phyloP scores from a whole-genome alignment of 2,329 filamentous ascomycete genomes.

The Sporothrix protearum region DNA sequence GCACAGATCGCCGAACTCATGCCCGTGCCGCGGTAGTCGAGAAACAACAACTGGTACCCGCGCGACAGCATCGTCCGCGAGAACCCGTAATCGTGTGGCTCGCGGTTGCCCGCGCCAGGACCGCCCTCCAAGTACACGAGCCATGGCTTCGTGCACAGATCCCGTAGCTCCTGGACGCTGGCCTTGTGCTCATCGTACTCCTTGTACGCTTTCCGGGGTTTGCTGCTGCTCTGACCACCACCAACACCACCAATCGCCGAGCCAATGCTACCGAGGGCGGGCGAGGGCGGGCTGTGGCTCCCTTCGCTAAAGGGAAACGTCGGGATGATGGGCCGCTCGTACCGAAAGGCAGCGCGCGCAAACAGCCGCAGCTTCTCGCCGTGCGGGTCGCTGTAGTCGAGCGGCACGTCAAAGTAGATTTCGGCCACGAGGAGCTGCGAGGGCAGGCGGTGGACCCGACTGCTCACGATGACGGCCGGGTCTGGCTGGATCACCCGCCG shows the following conservation, averaged over 20 bases:
- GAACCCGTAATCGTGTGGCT: slow-evolving; percentile 70
- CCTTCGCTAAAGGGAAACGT: slow-evolving; percentile 37
- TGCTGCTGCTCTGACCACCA: no score
- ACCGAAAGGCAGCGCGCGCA: slow-evolving; percentile 66
- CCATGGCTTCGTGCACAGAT: slow-evolving; percentile 48
- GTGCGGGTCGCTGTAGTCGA: slow-evolving; percentile 65
- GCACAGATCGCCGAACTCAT: slow-evolving; percentile 77
- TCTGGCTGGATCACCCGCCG: slow-evolving; percentile 9
- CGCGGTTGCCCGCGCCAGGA: slow-evolving; percentile 71
- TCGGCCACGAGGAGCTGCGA: slow-evolving; percentile 72
- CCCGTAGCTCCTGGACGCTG: slow-evolving; percentile 20
- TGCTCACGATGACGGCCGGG: slow-evolving; percentile 22
- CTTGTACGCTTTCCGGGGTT: not conserved
- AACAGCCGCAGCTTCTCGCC: slow-evolving; percentile 69
- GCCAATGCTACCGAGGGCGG: not conserved
- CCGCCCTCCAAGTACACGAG: slow-evolving; percentile 80
- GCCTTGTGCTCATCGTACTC: slow-evolving; percentile 2
- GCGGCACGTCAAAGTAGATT: slow-evolving; percentile 80
- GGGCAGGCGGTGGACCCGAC: slow-evolving; percentile 22
- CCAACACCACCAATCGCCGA: not conserved
- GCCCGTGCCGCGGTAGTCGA: slow-evolving; percentile 91
- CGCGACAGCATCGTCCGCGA: slow-evolving; percentile 69
- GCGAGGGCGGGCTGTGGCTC: not conserved
- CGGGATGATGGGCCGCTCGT: slow-evolving; percentile 58
- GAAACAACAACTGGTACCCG: slow-evolving; percentile 78